These are phyloP conservation scores for Irpex lacteus DNA, from an alignment of 1,284 basidiomycete genomes.

Conservation along the genomic window DNA sequence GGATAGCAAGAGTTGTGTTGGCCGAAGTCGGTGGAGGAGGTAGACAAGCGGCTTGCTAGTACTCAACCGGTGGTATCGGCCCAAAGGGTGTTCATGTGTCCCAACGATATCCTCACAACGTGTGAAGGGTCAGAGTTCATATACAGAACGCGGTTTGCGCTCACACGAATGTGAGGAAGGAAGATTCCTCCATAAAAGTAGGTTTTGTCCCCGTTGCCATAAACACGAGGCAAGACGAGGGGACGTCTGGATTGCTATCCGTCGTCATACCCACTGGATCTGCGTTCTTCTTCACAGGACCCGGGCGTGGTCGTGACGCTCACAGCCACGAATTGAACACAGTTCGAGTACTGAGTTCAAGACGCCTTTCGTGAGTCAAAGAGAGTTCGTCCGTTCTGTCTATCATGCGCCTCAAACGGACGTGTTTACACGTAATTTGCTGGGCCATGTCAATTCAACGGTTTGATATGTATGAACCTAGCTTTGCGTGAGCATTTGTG, in stretches of 20 bases:
- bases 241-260: background rate
- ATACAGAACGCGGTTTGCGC: background rate
- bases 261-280: constrained; percentile 1
- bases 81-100: background rate
- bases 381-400: background rate
- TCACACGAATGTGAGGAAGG: background rate
- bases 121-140: background rate
- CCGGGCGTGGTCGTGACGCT: background rate
- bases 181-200: background rate
- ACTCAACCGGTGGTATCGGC: too few species aligned
- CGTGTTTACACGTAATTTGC: too few species aligned
- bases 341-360: background rate
- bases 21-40: too few species aligned
- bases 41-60: too few species aligned
- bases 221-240: background rate
- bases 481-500: background rate
- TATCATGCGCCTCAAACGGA: too few species aligned
- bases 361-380: background rate
- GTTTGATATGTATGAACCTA: too few species aligned
- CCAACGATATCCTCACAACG: background rate
- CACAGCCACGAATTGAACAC: background rate
- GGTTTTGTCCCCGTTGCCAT: background rate
- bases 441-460: too few species aligned
- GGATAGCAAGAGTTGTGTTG: too few species aligned
- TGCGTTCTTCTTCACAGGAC: background rate